Conservation (phyloP, 1,139 yeast species). For the Hansenula sp. region DNA sequence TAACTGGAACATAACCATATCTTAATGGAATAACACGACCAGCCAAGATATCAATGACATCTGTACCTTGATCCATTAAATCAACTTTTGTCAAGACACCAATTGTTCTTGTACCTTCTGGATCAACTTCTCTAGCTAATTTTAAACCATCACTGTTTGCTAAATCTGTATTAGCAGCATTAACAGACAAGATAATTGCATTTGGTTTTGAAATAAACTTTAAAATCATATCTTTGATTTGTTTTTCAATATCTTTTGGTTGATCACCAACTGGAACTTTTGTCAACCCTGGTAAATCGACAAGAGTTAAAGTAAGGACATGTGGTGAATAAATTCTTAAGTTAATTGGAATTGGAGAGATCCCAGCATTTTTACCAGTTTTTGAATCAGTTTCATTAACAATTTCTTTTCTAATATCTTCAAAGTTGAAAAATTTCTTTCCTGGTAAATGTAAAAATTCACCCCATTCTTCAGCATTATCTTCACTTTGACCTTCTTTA, state of each 20-base stretch:
- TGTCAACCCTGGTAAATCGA: slow-evolving; percentile 96
- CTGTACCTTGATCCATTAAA: slow-evolving; percentile 98
- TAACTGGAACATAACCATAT: slow-evolving; percentile 96
- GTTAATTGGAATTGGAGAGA: slow-evolving; percentile 89
- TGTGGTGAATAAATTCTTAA: slow-evolving; percentile 94
- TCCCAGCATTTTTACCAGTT: slow-evolving; percentile 91
- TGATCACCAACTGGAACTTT: slow-evolving; percentile 99
- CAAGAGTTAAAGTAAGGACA: slow-evolving; percentile 90
- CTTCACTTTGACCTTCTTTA: slow-evolving; percentile 43
- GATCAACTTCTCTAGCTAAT: slow-evolving; percentile 96
- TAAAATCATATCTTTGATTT: slow-evolving; percentile 90
- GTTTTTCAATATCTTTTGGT: slow-evolving; percentile 94
- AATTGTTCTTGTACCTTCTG: slow-evolving; percentile 93
- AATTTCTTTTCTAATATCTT: slow-evolving; percentile 87
- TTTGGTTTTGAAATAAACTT: slow-evolving; percentile 93
- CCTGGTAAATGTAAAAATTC: slow-evolving; percentile 92
- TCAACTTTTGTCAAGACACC: slow-evolving; percentile 97
- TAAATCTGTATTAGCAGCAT: slow-evolving; percentile 95
- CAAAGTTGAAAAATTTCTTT: slow-evolving; percentile 83
- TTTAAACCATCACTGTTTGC: slow-evolving; percentile 97
- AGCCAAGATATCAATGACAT: slow-evolving; percentile 92
- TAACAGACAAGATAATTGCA: slow-evolving; percentile 91
- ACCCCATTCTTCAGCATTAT: slow-evolving; percentile 95
- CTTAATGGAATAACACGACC: slow-evolving; percentile 94
- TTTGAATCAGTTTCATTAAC: slow-evolving; percentile 91